Base-by-base conservation (phyloP, 495 filamentous ascomycete genomes). In the Lentithecium fluviatile region DNA sequence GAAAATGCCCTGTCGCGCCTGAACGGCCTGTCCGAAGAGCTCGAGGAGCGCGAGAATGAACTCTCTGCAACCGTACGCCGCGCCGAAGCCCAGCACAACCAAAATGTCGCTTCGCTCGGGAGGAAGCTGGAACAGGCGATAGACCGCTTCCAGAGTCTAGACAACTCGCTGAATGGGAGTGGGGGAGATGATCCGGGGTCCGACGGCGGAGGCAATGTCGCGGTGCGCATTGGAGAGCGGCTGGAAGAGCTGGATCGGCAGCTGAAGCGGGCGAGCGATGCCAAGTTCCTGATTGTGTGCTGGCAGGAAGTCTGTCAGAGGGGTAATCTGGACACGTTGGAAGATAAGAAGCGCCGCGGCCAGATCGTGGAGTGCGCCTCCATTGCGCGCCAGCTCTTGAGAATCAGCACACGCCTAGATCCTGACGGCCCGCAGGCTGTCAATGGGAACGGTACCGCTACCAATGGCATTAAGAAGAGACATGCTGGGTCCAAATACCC, bases 241-340 rank as follows among this genome's bases (percentile, higher is more conserved):
- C 75, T 99, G 40, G 95, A 99, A 73, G 91, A 96, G 70, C 79
- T 99, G 56, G 95, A 99, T 69, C 85, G 88, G 64, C 94, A 97
- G 74, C 80, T 91, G 58, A 85, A 89, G 66, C 81, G 95, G 62
- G 95, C 95, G 29, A 78, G 91, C 69, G 95, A 99, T 76, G 90
- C 93, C 32, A 91, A 88, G 69, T 97, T 97, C 72, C 75, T 99
- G 56, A 90, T 97, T 58, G 87, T 94, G 69, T 97, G 95, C 75
- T 97, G 95, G 91, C 82, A 88, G 38, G 91, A 96, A 58, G 91
- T 97, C 52, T 90, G 84, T 69, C 90, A 95, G 67, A 83, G 83
- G 4, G 92, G 91, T 4, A 84, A 91, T 67, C 80, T 96, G 26
- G 84, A 87, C 1, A 81, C 86, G 13, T 73, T 97, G 46, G 89